phyloP scores from a whole-genome alignment of 1,139 yeast species.

The Candida glucosophila region DNA sequence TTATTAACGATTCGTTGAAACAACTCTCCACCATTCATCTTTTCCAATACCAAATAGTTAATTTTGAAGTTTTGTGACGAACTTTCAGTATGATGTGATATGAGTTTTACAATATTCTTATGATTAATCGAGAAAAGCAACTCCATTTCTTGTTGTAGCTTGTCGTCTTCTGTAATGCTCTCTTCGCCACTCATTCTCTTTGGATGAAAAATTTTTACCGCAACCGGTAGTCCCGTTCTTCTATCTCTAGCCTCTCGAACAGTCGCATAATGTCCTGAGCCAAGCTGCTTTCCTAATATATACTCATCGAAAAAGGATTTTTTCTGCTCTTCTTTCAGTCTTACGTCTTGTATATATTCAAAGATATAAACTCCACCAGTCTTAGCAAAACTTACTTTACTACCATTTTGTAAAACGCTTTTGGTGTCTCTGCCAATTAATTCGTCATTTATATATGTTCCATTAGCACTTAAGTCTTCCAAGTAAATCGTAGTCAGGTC shows the following conservation, averaged over 20 bases:
- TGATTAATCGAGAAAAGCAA: slow-evolving; percentile 60
- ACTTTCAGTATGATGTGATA: slow-evolving; percentile 65
- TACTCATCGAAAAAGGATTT: slow-evolving; percentile 52
- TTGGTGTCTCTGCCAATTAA: slow-evolving; percentile 41
- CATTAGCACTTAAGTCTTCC: slow-evolving; percentile 58
- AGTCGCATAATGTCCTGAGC: slow-evolving; percentile 72
- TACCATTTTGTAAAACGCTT: slow-evolving; percentile 52
- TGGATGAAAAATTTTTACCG: slow-evolving; percentile 73
- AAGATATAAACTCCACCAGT: slow-evolving; percentile 48
- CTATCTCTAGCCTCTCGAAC: slow-evolving; percentile 62
- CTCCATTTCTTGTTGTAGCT: slow-evolving; percentile 60
- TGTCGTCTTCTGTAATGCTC: slow-evolving; percentile 35
- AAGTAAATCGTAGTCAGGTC: slow-evolving; percentile 30
- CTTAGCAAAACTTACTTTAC: slow-evolving; percentile 53
- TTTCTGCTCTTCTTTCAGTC: slow-evolving; percentile 9
- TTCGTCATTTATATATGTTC: slow-evolving; percentile 56
- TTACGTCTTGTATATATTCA: slow-evolving; percentile 28
- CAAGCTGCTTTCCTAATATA: slow-evolving; percentile 52
- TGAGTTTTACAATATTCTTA: slow-evolving; percentile 59
- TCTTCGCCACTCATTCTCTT: slow-evolving; percentile 26
- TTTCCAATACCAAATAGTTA: slow-evolving; percentile 64
- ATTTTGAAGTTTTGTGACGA: slow-evolving; percentile 43
- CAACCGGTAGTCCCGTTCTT: slow-evolving; percentile 50
- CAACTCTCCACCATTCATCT: slow-evolving; percentile 66
- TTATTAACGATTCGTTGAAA: slow-evolving; percentile 63